These are phyloP conservation scores for Marasmius tenuissimus DNA, from an alignment of 1,284 basidiomycete genomes.

Conservation along the genomic window DNA sequence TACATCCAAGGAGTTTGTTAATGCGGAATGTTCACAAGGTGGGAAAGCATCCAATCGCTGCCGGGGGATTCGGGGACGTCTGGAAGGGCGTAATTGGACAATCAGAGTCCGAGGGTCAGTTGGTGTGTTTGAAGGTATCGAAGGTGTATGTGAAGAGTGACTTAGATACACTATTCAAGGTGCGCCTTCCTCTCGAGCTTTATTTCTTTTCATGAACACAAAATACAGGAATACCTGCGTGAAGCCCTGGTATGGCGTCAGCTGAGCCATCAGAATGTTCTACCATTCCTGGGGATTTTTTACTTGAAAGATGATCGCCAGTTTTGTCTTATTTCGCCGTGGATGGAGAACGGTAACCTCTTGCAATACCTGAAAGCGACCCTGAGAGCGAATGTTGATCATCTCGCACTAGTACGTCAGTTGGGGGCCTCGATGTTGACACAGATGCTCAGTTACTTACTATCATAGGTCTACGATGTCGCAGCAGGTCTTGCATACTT, in stretches of 20 bases:
- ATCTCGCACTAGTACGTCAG: conserved; percentile 20
- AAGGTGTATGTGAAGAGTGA: not conserved
- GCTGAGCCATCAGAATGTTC: not conserved
- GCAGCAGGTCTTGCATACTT: not conserved
- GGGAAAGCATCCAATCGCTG: not conserved
- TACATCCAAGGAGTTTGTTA: not conserved
- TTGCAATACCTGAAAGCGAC: conserved; percentile 21
- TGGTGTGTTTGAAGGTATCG: conserved; percentile 2
- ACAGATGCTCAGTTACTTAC: not conserved
- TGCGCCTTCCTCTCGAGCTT: not conserved
- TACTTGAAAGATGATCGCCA: not conserved
- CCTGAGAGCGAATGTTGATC: conserved; percentile 14
- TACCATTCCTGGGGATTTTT: not conserved
- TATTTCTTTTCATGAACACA: not conserved
- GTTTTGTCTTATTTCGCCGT: conserved; percentile 21
- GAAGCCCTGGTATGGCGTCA: not conserved
- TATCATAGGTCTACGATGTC: not conserved
- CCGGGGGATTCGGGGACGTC: not conserved
- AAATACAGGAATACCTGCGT: not conserved
- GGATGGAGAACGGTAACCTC: conserved; percentile 35
- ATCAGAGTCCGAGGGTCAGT: not conserved
- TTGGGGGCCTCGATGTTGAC: not conserved
- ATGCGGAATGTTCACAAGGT: not conserved
- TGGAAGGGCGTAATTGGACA: not conserved
- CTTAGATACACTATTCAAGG: not conserved